Base-by-base conservation (phyloP, 2,329 filamentous ascomycete genomes). In the Cladorrhinum sp. region DNA sequence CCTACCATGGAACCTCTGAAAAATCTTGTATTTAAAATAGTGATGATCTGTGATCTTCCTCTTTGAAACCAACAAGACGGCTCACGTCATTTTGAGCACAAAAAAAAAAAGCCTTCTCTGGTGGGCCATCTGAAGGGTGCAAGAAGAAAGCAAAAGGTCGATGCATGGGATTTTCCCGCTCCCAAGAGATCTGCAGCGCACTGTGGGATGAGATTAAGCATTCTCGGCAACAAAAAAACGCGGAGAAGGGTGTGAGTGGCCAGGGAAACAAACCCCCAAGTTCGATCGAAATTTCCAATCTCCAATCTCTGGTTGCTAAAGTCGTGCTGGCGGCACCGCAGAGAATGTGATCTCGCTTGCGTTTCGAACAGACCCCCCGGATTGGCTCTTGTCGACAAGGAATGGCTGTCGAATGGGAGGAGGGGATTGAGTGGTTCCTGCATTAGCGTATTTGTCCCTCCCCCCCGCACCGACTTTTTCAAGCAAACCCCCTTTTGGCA, bases 301-400 rank as follows among this genome's bases (percentile, higher is more conserved):
- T 41, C 27, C 27, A 41, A 41, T 41, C 36, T 45, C 8, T 45
- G 7, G 41, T 18, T 45, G 3, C n/a, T 16, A 36, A 36, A 16
- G 32, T 45, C 16, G 3, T 50, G 49, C 22, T 27, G 53, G 18
- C 50, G 41, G 20, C 53, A 32, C 51, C 18, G 45, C 41, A 27
- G 49, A 32, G 58, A 55, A 53, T 20, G 23, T 57, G 29, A 65
- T 65, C 55, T 66, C 64, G 64, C 64, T 66, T 66, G 59, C 59
- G 64, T 66, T 66, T 66, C 60, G 60, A 56, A 36, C 36, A 45
- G 29, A 60, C 45, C n/a, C n/a, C 29, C 48, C 18, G 50, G 54
- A 56, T 56, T 55, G 49, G 50, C 29, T 50, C 20, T 18, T 48
- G 23, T 29, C 32, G 25, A 51, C 48, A 48, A 24, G 55, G 27